Percentiles rank a stretch among this genome's conserved stretches.
Evolutionary conservation across 2,329 filamentous ascomycete species (phyloP).

Genomic region (Lecanicillium sp.): DNA sequence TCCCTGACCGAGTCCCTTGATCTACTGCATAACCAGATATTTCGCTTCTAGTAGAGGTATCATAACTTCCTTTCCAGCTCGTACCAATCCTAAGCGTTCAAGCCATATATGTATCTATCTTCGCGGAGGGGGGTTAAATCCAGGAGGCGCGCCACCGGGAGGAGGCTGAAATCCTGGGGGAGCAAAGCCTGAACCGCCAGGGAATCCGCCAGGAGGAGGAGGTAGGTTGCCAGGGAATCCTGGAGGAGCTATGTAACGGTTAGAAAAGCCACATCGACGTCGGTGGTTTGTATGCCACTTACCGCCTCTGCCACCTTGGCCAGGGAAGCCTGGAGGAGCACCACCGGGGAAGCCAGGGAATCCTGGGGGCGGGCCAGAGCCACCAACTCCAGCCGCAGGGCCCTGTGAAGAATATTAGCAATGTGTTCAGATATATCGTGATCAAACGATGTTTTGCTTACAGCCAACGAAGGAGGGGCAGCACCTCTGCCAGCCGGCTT

Average conservation of each 20-base stretch:
- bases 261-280: conserved; percentile 17
- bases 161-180: conserved; percentile 44
- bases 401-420: conserved; percentile 37
- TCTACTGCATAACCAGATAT: conserved; percentile 14
- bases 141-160: conserved; percentile 50
- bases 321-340: conserved; percentile 39
- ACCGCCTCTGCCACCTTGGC: conserved; percentile 50
- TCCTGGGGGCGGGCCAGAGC: conserved; percentile 41
- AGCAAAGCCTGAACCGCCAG: conserved; percentile 31
- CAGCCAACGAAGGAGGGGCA: conserved; percentile 67
- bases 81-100: conserved; percentile 16
- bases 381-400: conserved; percentile 81
- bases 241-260: conserved; percentile 31
- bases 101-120: conserved; percentile 31
- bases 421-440: not conserved
- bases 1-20: conserved; percentile 8
- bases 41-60: conserved; percentile 16
- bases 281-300: conserved; percentile 22
- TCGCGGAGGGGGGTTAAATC: conserved; percentile 67
- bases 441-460: conserved; percentile 24
- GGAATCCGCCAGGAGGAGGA: conserved; percentile 34
- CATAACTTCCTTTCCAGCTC: conserved; percentile 15
- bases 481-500: conserved; percentile 82
- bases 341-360: conserved; percentile 27
- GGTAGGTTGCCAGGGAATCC: conserved; percentile 43